A percentile compares a stretch with the other conserved stretches of the same genome.
Evolutionary conservation across 768 basidiomycete genomes (phyloP).

Genomic region (Kwoniella sp.): DNA sequence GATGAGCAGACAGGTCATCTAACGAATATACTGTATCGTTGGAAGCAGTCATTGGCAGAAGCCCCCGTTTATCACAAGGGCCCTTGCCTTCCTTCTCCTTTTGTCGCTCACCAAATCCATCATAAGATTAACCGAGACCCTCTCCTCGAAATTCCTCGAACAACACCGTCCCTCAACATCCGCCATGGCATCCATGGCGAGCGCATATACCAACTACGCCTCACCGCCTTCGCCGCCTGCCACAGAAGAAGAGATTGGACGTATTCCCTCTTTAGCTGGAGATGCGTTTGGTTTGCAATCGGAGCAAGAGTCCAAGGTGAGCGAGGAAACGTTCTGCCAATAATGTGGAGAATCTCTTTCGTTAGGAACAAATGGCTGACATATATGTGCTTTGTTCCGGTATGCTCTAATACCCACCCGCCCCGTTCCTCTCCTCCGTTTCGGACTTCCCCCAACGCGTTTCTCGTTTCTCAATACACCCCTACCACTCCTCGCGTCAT

Average conservation of each 20-base stretch:
- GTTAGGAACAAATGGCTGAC: background rate
- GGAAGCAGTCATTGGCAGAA: no score
- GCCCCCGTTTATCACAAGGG: no score
- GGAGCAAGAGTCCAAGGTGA: conserved; percentile 7
- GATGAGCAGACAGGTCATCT: no score
- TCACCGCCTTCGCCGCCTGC: conserved; percentile 19
- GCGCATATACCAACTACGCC: background rate
- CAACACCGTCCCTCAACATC: background rate
- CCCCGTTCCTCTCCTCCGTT: no score
- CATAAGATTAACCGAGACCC: no score
- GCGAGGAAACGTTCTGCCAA: background rate
- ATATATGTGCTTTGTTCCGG: no score
- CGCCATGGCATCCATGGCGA: conserved; percentile 2
- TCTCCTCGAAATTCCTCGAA: no score
- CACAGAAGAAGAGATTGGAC: conserved; percentile 11
- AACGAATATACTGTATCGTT: no score
- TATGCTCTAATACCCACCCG: no score
- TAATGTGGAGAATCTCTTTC: no score
- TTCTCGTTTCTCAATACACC: background rate
- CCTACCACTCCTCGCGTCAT: background rate
- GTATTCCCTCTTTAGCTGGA: conserved; percentile 10
- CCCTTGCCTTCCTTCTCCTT: no score
- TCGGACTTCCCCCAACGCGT: background rate
- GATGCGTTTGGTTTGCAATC: conserved; percentile 7
- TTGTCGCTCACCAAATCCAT: no score